Evolutionary conservation across 2,329 filamentous ascomycete genomes (phyloP).

Genomic region (Monilinia polystroma): DNA sequence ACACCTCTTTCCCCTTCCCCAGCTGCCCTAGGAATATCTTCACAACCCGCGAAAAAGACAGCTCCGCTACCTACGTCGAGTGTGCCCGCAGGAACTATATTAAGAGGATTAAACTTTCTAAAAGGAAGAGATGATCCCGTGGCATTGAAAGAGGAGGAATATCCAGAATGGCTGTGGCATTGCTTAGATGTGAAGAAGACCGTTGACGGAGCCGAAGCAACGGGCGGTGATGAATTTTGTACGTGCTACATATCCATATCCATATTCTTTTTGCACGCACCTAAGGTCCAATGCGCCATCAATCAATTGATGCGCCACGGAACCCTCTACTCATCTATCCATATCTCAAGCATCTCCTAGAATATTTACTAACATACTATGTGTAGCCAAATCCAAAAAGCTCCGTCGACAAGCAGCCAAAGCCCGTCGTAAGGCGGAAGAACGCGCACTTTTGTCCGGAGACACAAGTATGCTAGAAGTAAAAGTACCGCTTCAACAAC

Average conservation of each 20-base stretch:
- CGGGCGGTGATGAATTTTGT: conserved; percentile 76
- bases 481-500: conserved; percentile 74
- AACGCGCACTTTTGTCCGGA: conserved; percentile 60
- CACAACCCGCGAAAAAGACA: conserved; percentile 20
- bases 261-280: not conserved
- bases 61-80: conserved; percentile 27
- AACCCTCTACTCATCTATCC: not conserved
- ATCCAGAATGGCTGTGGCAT: conserved; percentile 78
- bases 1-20: conserved; percentile 38
- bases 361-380: conserved; percentile 16
- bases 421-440: conserved; percentile 56
- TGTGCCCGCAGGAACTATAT: conserved; percentile 60
- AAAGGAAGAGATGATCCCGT: conserved; percentile 73
- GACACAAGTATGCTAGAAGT: conserved; percentile 64
- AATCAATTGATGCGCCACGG: not conserved
- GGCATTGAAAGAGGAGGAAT: conserved; percentile 70
- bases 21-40: conserved; percentile 19
- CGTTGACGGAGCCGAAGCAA: conserved; percentile 50
- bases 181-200: conserved; percentile 62
- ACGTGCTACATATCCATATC: conserved; percentile 43
- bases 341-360: not conserved
- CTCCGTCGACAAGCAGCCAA: conserved; percentile 71
- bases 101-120: conserved; percentile 74
- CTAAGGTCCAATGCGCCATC: not conserved
- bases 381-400: conserved; percentile 78